Evolutionary conservation across 768 basidiomycete species (phyloP), one percentile per base, ranked within the genome.

Genomic region (Daedaleopsis nitida): DNA sequence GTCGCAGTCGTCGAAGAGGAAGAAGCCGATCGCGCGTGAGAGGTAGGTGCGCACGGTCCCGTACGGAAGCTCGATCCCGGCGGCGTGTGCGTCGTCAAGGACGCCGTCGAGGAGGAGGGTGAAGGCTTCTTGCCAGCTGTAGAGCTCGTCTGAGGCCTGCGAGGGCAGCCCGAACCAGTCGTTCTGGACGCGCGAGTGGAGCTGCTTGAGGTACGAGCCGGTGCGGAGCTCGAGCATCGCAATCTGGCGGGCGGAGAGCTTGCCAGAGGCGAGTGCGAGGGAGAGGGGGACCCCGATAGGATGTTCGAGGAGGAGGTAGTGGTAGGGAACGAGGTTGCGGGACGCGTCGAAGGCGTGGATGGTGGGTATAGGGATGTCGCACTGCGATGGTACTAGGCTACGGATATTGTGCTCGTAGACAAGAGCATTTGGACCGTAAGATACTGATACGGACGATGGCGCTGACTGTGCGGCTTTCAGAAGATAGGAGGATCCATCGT

Each of bases 111-210:
- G 73, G 7, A 83, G 74, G 10, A 72, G 53, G 7, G 85, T 85
- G 71, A 91, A 91, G 1, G 86, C 83, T 67, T 88, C 88, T 73
- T 91, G 87, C 90, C 90, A 92, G 72, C 82, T 86, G 69, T 86
- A 89, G 63, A 70, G 72, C 66, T 63, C 73, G 44, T 73, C 74
- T 27, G 56, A 52, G 54, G 62, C 70, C 59, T 71, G 68, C 10
- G 65, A 42, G 37, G 86, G 86, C 4, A 78, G 66, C 3, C 90
- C 90, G 65, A 85, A 92, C 85, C 85, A 91, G 68, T 91, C 88
- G 74, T 89, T 90, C 68, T 88, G 86, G n/a, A 89, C 79, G 23
- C 75, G 74, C 12, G 72, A 78, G 67, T 92, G 90, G n/a, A 90
- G 75, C 58, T 84, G 79, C 7, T 82, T 83, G 39, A 91, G 79